Evolutionary conservation across 176 grass and related monocot species (phyloP).

Genomic region (Juncus inflexus): DNA sequence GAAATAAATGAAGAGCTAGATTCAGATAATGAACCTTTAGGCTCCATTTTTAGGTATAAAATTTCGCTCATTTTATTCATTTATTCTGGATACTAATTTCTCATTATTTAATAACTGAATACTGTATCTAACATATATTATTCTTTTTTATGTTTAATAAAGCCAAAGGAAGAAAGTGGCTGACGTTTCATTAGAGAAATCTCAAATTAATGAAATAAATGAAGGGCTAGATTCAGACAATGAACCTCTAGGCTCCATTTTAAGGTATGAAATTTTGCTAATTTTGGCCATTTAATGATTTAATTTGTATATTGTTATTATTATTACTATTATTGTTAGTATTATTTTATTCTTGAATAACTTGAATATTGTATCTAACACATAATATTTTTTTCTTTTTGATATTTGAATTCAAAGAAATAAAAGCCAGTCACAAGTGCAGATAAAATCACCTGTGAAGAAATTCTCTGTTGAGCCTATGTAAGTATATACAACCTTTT

Average conservation of each 20-base stretch:
- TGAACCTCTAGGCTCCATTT: conserved; percentile 47
- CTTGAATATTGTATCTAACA: neutral
- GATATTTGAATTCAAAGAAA: conserved; percentile 8
- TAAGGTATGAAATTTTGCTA: conserved; percentile 47
- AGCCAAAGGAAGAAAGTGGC: neutral
- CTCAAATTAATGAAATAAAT: conserved; percentile 38
- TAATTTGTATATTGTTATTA: neutral
- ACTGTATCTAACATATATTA: too few species aligned
- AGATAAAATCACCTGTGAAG: conserved; percentile 4
- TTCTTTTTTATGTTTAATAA: too few species aligned
- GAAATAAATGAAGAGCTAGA: conserved; percentile 32
- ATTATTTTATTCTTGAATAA: conserved; percentile 1
- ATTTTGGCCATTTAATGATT: conserved; percentile 3
- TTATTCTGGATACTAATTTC: conserved; percentile 7
- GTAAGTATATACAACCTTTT: conserved; percentile 12
- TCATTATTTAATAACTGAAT: neutral
- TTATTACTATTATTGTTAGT: neutral
- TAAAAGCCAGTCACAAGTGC: conserved; percentile 8
- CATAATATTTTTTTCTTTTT: conserved; percentile 13
- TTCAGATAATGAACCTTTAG: conserved; percentile 53
- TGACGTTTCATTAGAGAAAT: conserved; percentile 19
- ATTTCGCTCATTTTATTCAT: conserved; percentile 18
- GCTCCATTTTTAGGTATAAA: conserved; percentile 61
- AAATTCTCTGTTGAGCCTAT: conserved; percentile 15
- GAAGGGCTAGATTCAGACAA: conserved; percentile 42